phyloP scores from a whole-genome alignment of 495 filamentous ascomycete genomes.

The Xylaria grammica region DNA sequence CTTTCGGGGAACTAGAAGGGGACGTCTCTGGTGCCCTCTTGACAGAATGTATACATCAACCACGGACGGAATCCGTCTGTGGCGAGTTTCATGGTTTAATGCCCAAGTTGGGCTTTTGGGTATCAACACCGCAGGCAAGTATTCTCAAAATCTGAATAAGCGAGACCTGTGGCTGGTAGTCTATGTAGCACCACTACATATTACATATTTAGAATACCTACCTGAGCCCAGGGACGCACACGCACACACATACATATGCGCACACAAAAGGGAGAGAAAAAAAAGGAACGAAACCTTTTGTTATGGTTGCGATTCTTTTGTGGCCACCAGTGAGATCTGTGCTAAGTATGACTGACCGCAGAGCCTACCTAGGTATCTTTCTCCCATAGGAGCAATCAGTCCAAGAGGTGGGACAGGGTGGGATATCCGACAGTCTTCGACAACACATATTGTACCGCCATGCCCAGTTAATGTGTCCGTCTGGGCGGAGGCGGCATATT shows the following conservation, averaged over 20 bases:
- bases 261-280: conserved; percentile 1
- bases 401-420: not conserved
- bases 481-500: not conserved
- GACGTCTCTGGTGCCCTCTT: not conserved
- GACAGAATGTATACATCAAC: not conserved
- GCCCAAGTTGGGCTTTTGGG: conserved; percentile 27
- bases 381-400: conserved; percentile 10
- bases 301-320: not conserved
- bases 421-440: not conserved
- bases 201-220: not conserved
- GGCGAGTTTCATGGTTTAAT: conserved; percentile 21
- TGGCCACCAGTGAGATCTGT: conserved; percentile 4
- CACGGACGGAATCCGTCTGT: not conserved
- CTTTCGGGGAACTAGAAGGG: conserved; percentile 2
- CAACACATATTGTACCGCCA: conserved; percentile 3
- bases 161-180: conserved; percentile 10
- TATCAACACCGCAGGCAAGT: conserved; percentile 8
- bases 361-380: not conserved
- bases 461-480: conserved; percentile 12
- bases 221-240: too few relatives aligned
- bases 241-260: not conserved
- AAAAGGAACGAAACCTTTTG: not conserved
- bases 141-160: conserved; percentile 9
- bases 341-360: too few relatives aligned
- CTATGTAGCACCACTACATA: not conserved